phyloP scores from a whole-genome alignment of 805 yeast genomes.

The Candida bentonensis region DNA sequence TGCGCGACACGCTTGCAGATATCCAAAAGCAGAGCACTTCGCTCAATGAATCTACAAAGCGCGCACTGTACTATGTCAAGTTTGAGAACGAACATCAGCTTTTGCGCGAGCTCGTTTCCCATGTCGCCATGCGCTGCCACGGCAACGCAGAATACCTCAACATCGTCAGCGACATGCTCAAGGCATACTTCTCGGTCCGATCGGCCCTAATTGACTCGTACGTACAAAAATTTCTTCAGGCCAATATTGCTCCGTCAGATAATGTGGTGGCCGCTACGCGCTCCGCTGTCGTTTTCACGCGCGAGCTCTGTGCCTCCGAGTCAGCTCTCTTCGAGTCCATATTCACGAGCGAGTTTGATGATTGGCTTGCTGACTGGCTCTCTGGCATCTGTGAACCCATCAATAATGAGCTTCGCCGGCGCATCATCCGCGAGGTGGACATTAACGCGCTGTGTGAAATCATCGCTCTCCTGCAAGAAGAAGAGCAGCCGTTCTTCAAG shows the following conservation, averaged over 20 bases:
- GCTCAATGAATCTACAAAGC: constrained; percentile 31
- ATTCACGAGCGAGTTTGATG: constrained; percentile 27
- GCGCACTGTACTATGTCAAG: constrained; percentile 54
- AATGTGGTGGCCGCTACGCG: constrained; percentile 36
- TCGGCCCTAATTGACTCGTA: constrained; percentile 31
- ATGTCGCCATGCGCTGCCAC: constrained; percentile 26
- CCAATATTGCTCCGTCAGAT: constrained; percentile 13
- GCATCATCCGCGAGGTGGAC: constrained; percentile 55
- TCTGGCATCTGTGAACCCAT: constrained; percentile 59
- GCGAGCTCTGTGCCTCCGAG: constrained; percentile 49
- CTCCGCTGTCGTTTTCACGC: constrained; percentile 43
- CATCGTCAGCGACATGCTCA: constrained; percentile 48
- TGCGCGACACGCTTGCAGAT: constrained; percentile 20
- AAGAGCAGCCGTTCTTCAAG: constrained; percentile 18
- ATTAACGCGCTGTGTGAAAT: constrained; percentile 62
- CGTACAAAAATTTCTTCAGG: constrained; percentile 25
- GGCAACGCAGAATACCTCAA: constrained; percentile 33
- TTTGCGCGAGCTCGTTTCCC: constrained; percentile 24
- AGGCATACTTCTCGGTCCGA: constrained; percentile 49
- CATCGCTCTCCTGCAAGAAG: constrained; percentile 52
- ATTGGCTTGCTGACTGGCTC: constrained; percentile 41
- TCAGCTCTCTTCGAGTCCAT: constrained; percentile 39
- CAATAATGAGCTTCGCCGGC: constrained; percentile 53
- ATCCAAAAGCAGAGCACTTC: constrained; percentile 13
- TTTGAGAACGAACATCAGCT: constrained; percentile 34